These are phyloP conservation scores for Solanum corneliomulleri DNA, from an alignment of 257 asterid species.

Conservation along the genomic window DNA sequence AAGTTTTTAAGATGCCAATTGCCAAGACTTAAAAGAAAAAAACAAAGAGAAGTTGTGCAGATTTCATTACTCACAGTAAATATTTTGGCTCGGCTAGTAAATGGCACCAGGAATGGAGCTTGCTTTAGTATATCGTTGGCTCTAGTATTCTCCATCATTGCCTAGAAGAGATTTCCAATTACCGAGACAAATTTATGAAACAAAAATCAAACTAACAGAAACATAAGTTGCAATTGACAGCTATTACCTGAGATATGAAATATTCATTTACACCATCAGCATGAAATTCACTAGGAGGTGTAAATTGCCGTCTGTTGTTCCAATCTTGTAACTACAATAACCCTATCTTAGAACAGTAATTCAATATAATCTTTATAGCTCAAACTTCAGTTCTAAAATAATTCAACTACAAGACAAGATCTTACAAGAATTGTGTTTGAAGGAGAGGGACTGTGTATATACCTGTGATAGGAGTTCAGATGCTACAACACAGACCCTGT, in stretches of 20 bases:
- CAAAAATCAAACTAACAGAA: not conserved
- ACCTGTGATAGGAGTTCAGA: conserved; percentile 98
- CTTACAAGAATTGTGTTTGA: not conserved
- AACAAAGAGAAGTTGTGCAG: not conserved
- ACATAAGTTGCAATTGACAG: not conserved
- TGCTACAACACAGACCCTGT: conserved; percentile 73
- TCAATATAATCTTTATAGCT: not conserved
- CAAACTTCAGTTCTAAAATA: not conserved
- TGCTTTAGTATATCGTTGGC: conserved; percentile 77
- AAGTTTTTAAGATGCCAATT: not conserved
- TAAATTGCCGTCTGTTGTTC: conserved; percentile 89
- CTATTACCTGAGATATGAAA: conserved; percentile 72
- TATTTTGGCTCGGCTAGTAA: conserved; percentile 90
- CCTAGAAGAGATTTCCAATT: conserved; percentile 35
- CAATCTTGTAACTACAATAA: conserved; percentile 83
- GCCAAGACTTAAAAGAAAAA: not conserved
- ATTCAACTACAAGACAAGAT: not conserved
- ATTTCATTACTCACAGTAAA: conserved; percentile 57
- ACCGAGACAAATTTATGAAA: not conserved
- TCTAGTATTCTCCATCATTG: conserved; percentile 67
- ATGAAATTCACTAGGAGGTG: conserved; percentile 79
- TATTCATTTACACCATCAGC: conserved; percentile 89
- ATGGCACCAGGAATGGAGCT: conserved; percentile 97
- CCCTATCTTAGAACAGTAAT: not conserved
- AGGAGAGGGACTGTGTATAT: not conserved